Percentiles rank a stretch among this genome's conserved stretches.
Conservation (phyloP, 495 filamentous ascomycete genomes). For the Cryomyces antarcticus region DNA sequence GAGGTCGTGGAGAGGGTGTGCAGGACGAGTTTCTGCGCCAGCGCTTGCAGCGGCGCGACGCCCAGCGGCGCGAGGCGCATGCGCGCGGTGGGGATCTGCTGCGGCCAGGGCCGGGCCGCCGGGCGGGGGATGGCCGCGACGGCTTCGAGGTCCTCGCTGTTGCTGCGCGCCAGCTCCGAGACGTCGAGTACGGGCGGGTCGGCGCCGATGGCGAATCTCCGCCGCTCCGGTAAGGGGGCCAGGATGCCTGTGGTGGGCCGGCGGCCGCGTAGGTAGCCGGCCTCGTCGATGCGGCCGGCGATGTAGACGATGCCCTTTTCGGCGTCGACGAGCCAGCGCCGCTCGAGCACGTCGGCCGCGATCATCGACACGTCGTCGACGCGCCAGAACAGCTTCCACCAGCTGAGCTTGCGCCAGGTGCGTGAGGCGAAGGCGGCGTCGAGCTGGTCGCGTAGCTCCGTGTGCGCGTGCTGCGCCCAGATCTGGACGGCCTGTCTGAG, state of each 20-base stretch:
- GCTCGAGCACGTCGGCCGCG: conserved; percentile 51
- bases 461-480: conserved; percentile 66
- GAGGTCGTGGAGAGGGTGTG: conserved; percentile 49
- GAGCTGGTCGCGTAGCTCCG: conserved; percentile 60
- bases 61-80: conserved; percentile 35
- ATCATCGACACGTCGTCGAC: conserved; percentile 79
- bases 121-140: conserved; percentile 1
- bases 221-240: neutral
- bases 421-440: conserved; percentile 48
- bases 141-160: conserved; percentile 5
- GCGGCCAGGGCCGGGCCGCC: conserved; percentile 18
- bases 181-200: neutral
- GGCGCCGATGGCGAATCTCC: neutral
- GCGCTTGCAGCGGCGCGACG: conserved; percentile 55
- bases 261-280: conserved; percentile 25
- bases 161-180: conserved; percentile 1
- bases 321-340: conserved; percentile 49
- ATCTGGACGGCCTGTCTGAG: conserved; percentile 36
- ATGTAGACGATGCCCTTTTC: conserved; percentile 62
- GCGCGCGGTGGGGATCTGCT: conserved; percentile 35
- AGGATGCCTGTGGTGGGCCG: neutral
- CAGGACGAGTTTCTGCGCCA: conserved; percentile 59
- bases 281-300: conserved; percentile 58
- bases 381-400: conserved; percentile 93
- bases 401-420: conserved; percentile 55